phyloP scores from a whole-genome alignment of 345 rosid species.

The Streptanthus diversifolius region DNA sequence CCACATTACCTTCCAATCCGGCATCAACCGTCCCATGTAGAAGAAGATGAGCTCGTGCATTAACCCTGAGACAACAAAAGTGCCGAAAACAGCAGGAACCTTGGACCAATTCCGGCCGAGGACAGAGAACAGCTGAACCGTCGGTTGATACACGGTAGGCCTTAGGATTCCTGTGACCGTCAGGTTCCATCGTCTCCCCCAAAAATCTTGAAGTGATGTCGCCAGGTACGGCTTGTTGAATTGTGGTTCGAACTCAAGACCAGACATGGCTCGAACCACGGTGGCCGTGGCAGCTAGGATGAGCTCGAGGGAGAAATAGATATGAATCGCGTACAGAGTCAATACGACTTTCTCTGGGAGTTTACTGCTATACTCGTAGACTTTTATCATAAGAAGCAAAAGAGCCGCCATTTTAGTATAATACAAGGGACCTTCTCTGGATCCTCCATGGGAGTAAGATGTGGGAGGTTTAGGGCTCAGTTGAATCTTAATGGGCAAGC shows the following conservation, averaged over 20 bases:
- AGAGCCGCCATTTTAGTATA: conserved; percentile 39
- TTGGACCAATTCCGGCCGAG: conserved; percentile 43
- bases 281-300: conserved; percentile 37
- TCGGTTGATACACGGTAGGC: conserved; percentile 58
- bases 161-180: conserved; percentile 51
- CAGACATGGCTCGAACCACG: conserved; percentile 32
- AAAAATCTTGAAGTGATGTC: conserved; percentile 71
- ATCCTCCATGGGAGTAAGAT: neutral
- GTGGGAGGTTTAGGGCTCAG: conserved; percentile 12
- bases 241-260: conserved; percentile 49
- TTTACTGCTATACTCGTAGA: conserved; percentile 26
- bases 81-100: conserved; percentile 35
- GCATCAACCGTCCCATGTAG: conserved; percentile 46
- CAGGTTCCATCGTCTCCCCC: conserved; percentile 78
- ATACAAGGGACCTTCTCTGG: conserved; percentile 27
- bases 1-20: conserved; percentile 47
- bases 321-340: conserved; percentile 40
- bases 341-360: conserved; percentile 37
- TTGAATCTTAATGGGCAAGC: conserved; percentile 58
- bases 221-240: conserved; percentile 57
- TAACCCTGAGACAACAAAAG: conserved; percentile 48
- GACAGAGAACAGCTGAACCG: neutral
- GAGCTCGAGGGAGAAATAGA: conserved; percentile 46
- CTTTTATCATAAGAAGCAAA: conserved; percentile 25
- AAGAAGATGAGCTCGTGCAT: conserved; percentile 71